Conservation (phyloP, 345 rosid genomes). For the Salix udensis region DNA sequence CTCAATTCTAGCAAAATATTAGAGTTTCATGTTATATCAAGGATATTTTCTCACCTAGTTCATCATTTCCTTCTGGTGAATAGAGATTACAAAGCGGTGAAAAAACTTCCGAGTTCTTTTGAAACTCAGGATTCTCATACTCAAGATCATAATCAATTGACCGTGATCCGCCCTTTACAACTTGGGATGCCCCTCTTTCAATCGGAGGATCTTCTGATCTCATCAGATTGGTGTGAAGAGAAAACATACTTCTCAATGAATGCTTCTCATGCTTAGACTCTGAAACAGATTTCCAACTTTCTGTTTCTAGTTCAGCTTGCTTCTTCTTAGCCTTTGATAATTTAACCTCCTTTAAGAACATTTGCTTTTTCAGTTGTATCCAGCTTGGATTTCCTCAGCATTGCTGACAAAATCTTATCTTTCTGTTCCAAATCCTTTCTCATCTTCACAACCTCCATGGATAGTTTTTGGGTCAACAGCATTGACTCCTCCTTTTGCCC, state of each 20-base stretch:
- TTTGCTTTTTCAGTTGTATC: slow-evolving; percentile 67
- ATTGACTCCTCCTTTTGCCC: slow-evolving; percentile 60
- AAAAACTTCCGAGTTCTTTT: slow-evolving; percentile 31
- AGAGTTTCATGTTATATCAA: background rate
- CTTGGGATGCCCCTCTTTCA: slow-evolving; percentile 32
- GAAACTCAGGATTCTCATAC: slow-evolving; percentile 35
- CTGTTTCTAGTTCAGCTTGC: slow-evolving; percentile 68
- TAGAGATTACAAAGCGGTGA: slow-evolving; percentile 39
- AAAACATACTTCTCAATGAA: slow-evolving; percentile 71
- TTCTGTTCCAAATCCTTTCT: slow-evolving; percentile 73
- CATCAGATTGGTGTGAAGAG: slow-evolving; percentile 40
- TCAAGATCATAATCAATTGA: slow-evolving; percentile 28
- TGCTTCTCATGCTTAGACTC: slow-evolving; percentile 58
- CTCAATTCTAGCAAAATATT: background rate
- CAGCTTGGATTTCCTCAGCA: slow-evolving; percentile 71
- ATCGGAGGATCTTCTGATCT: slow-evolving; percentile 35
- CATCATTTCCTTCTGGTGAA: slow-evolving; percentile 38
- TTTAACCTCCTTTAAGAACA: slow-evolving; percentile 62
- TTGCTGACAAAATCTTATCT: slow-evolving; percentile 67
- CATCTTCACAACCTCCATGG: slow-evolving; percentile 57
- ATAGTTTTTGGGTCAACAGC: slow-evolving; percentile 45
- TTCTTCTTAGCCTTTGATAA: slow-evolving; percentile 54
- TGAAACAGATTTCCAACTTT: slow-evolving; percentile 52
- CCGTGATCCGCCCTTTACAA: slow-evolving; percentile 35
- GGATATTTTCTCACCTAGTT: slow-evolving; percentile 37